phyloP scores from a whole-genome alignment of 352 stramenopile genomes.

The Achlya hypogyna region DNA sequence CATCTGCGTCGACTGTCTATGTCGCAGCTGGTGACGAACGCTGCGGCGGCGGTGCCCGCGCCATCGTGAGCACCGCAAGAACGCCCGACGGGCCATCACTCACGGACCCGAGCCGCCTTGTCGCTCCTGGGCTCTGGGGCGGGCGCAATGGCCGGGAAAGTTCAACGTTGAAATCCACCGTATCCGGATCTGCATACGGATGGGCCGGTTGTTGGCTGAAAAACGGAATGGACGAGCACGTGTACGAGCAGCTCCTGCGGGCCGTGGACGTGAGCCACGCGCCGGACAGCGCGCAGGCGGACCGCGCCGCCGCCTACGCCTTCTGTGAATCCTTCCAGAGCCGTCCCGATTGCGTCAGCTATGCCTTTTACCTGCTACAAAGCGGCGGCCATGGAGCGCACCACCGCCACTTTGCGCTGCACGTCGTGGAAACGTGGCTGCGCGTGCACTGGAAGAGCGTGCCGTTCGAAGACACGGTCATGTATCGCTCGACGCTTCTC shows the following conservation, averaged over 20 bases:
- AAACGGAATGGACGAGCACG: conserved; percentile 40
- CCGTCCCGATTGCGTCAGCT: conserved; percentile 52
- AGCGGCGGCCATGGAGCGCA: conserved; percentile 21
- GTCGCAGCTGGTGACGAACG: no score
- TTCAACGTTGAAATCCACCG: not conserved
- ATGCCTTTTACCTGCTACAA: conserved; percentile 45
- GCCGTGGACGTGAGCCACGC: conserved; percentile 67
- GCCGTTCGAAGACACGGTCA: conserved; percentile 34
- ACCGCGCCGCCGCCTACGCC: conserved; percentile 48
- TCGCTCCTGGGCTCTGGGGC: no score
- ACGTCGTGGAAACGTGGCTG: conserved; percentile 65
- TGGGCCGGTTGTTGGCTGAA: not conserved
- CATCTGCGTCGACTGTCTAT: no score
- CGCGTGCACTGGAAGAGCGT: conserved; percentile 44
- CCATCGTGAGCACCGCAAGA: no score
- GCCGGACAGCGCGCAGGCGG: conserved; percentile 30
- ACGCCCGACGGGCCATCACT: no score
- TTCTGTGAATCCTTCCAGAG: conserved; percentile 73
- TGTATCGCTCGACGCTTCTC: conserved; percentile 47
- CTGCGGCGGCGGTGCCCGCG: no score
- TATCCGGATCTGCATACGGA: not conserved
- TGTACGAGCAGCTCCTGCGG: conserved; percentile 66
- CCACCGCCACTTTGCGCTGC: conserved; percentile 68
- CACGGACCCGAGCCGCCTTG: no score
- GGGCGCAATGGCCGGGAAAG: no score